A percentile compares a stretch with the other conserved stretches of the same genome.
Evolutionary conservation across 176 grass and related monocot species (phyloP).

Genomic region (Avena sativa): DNA sequence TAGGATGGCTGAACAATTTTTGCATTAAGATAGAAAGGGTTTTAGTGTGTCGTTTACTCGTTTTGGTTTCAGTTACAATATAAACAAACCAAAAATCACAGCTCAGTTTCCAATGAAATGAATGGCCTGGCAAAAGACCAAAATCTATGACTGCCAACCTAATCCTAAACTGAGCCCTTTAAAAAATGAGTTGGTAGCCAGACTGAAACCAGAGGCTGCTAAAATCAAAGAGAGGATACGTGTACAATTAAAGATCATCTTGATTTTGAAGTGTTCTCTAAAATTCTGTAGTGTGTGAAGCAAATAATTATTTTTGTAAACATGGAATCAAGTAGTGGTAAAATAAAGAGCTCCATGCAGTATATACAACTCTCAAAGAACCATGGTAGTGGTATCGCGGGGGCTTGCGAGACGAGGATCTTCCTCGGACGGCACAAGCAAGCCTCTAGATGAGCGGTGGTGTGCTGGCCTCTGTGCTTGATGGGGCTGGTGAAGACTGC

Average conservation of each 20-base stretch:
- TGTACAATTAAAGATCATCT: slow-evolving; percentile 1
- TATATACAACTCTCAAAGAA: slow-evolving; percentile 21
- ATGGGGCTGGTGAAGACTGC: no score
- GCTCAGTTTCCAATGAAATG: background rate
- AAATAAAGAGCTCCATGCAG: background rate
- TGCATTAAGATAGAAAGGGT: slow-evolving; percentile 16
- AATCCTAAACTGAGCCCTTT: background rate
- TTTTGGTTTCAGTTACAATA: background rate
- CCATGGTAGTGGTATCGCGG: background rate
- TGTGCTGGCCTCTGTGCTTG: no score
- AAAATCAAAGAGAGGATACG: background rate
- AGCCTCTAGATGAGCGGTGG: no score
- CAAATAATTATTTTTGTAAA: background rate
- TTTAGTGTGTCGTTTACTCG: background rate
- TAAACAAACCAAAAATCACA: background rate
- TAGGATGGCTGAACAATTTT: slow-evolving; percentile 2
- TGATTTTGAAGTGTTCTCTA: background rate
- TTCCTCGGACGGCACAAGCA: no score
- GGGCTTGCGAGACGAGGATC: no score
- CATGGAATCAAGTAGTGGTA: slow-evolving; percentile 10
- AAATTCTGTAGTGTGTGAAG: background rate
- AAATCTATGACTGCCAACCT: background rate
- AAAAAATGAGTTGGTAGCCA: slow-evolving; percentile 5
- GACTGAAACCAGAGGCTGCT: background rate
- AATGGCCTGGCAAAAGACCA: background rate